phyloP scores from a whole-genome alignment of 345 rosid species.

The Fremontodendron californicum region DNA sequence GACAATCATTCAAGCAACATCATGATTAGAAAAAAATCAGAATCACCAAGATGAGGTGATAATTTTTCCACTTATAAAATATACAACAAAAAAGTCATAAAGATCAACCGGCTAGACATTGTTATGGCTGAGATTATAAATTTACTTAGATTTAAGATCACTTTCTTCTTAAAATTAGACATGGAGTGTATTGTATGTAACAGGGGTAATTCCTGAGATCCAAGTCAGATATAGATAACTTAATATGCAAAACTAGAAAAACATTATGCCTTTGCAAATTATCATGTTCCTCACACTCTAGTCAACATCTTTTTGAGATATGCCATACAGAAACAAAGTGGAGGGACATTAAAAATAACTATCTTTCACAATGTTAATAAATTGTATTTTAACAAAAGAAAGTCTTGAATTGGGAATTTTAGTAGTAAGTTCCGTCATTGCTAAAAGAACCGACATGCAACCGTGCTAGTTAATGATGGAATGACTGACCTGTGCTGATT shows the following conservation, averaged over 20 bases:
- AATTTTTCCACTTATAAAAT: not conserved
- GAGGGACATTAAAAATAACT: not conserved
- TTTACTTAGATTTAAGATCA: not conserved
- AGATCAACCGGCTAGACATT: not conserved
- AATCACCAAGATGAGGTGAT: not conserved
- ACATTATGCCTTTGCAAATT: not conserved
- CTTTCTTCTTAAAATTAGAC: not conserved
- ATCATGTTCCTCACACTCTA: not conserved
- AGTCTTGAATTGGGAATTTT: not conserved
- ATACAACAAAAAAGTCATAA: not conserved
- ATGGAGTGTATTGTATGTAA: not conserved
- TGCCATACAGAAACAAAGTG: not conserved
- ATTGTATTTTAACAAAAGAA: not conserved
- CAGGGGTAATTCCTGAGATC: not conserved
- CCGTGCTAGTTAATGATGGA: not conserved
- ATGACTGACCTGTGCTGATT: conserved; percentile 68
- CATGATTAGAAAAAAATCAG: not conserved
- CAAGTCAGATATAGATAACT: not conserved
- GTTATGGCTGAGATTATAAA: not conserved
- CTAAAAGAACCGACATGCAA: not conserved
- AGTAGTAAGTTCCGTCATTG: not conserved
- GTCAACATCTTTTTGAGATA: not conserved
- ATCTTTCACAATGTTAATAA: not conserved
- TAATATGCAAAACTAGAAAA: not conserved
- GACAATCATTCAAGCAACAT: not conserved